Evolutionary conservation across 192 early-diverging fungal species (phyloP).

Genomic region (Backusella westeae): DNA sequence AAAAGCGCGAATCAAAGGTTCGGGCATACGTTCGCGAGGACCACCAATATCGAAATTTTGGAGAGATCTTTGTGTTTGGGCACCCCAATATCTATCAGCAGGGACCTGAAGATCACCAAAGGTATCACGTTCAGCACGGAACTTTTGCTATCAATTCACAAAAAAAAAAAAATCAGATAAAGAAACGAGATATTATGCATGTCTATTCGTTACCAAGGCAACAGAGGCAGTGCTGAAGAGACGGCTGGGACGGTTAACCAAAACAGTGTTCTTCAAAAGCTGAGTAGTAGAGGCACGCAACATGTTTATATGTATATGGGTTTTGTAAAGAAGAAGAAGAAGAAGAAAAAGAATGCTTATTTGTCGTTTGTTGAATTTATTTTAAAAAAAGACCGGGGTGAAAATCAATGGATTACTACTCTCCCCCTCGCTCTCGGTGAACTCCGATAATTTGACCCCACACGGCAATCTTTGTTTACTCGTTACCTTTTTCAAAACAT

Average conservation of each 20-base stretch:
- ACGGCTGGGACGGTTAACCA: constrained; percentile 15
- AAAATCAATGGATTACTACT: background rate
- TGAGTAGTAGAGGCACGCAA: constrained; percentile 29
- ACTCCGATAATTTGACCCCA: background rate
- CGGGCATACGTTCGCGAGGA: constrained; percentile 89
- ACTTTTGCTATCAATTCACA: constrained; percentile 49
- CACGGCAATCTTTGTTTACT: background rate
- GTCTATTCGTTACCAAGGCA: constrained; percentile 22
- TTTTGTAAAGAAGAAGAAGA: background rate
- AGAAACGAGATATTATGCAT: background rate
- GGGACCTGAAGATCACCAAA: constrained; percentile 97
- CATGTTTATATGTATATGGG: constrained; percentile 8
- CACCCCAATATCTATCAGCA: constrained; percentile 94
- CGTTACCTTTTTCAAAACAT: background rate
- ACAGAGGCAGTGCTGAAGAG: constrained; percentile 34
- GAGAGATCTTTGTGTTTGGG: constrained; percentile 92
- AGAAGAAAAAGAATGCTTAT: background rate
- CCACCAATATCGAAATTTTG: constrained; percentile 99
- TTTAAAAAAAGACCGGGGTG: constrained; percentile 8
- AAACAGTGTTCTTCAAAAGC: constrained; percentile 17
- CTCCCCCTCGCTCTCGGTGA: background rate
- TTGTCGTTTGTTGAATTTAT: constrained; percentile 1
- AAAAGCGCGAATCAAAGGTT: constrained; percentile 92
- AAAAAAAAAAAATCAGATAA: constrained; percentile 2
- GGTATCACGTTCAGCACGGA: constrained; percentile 80